These are phyloP conservation scores for Cladosporium sp. DNA, from an alignment of 2,329 filamentous ascomycete species.

Conservation along the genomic window DNA sequence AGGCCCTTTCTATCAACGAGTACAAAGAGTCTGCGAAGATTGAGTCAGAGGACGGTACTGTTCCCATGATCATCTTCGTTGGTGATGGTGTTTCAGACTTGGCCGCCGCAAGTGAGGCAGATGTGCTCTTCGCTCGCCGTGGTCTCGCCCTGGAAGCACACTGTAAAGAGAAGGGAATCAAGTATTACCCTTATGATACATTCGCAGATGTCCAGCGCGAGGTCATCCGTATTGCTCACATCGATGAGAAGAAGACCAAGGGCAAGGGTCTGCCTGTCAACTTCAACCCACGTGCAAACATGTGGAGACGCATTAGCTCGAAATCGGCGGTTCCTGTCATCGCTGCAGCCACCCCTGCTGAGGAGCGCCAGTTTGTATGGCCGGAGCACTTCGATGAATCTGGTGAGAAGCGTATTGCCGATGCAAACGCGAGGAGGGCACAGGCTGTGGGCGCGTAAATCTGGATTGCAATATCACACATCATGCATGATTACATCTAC, in stretches of 20 bases:
- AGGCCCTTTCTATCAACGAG: constrained; percentile 60
- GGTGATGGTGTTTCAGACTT: constrained; percentile 67
- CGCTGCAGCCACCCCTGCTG: constrained; percentile 50
- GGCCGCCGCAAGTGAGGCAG: constrained; percentile 61
- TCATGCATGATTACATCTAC: neutral
- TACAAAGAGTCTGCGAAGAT: constrained; percentile 53
- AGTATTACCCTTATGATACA: constrained; percentile 60
- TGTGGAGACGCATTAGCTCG: constrained; percentile 62
- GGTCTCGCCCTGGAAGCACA: constrained; percentile 63
- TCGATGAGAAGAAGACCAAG: constrained; percentile 59
- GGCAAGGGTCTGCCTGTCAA: constrained; percentile 56
- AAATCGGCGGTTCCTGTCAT: constrained; percentile 51
- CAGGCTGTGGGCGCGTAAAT: neutral
- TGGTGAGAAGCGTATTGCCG: neutral
- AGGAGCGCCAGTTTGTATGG: constrained; percentile 62
- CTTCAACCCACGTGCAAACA: constrained; percentile 65
- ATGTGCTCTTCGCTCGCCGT: constrained; percentile 64
- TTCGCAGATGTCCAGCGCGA: constrained; percentile 63
- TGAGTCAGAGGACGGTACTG: constrained; percentile 55
- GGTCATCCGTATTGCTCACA: constrained; percentile 53
- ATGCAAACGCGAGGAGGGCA: neutral
- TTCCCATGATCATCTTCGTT: constrained; percentile 66
- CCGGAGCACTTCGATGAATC: constrained; percentile 50
- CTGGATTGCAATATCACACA: neutral
- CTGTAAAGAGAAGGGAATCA: constrained; percentile 58